Evolutionary conservation across 2,329 filamentous ascomycete genomes (phyloP).

Genomic region (Colletotrichum cordylinicola): DNA sequence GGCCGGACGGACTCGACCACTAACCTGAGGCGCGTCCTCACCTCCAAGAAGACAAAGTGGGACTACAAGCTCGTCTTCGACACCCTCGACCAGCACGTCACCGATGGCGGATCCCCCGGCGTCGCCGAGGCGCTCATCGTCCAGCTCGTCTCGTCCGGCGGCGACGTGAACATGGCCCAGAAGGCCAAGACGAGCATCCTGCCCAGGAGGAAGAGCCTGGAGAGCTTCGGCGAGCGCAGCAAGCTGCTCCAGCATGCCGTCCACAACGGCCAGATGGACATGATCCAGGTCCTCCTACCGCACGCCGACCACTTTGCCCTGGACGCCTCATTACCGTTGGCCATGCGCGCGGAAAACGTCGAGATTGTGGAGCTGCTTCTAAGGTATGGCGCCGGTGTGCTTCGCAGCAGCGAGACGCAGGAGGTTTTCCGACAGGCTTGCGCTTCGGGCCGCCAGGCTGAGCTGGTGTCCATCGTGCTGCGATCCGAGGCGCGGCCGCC

Average conservation of each 20-base stretch:
- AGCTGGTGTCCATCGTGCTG: conserved; percentile 53
- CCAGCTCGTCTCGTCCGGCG: conserved; percentile 54
- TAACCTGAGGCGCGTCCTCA: conserved; percentile 45
- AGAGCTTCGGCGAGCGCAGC: conserved; percentile 53
- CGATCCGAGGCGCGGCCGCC: conserved; percentile 54
- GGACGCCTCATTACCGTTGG: conserved; percentile 54
- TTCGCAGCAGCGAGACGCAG: conserved; percentile 48
- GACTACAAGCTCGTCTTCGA: conserved; percentile 59
- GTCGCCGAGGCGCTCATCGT: conserved; percentile 61
- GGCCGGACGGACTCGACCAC: conserved; percentile 33
- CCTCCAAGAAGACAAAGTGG: conserved; percentile 55
- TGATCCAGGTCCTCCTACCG: conserved; percentile 59
- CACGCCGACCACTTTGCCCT: conserved; percentile 57
- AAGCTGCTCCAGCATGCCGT: conserved; percentile 58
- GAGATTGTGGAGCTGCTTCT: conserved; percentile 54
- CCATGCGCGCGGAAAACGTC: conserved; percentile 49
- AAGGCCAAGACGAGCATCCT: conserved; percentile 55
- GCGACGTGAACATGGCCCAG: conserved; percentile 52
- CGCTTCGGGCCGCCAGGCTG: conserved; percentile 47
- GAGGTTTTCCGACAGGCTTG: conserved; percentile 61
- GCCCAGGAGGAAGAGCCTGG: conserved; percentile 54
- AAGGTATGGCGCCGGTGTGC: conserved; percentile 49
- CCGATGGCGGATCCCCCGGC: conserved; percentile 54
- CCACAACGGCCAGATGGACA: conserved; percentile 54
- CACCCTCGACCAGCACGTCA: conserved; percentile 54